phyloP scores from a whole-genome alignment of 257 asterid genomes.

The Phtheirospermum japonicum region DNA sequence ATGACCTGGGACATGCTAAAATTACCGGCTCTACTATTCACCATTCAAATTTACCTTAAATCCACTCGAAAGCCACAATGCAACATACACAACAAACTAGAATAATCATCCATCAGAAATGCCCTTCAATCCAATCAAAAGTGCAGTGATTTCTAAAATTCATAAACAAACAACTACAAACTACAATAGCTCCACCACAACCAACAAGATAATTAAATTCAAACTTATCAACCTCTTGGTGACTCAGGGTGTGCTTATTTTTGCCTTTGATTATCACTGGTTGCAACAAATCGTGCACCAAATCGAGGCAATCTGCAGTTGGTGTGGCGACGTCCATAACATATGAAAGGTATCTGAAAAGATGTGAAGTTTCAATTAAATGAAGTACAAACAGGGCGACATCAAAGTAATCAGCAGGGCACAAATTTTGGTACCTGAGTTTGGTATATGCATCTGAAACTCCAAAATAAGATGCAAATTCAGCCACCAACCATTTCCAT shows the following conservation, averaged over 20 bases:
- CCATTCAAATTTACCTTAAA: too few species aligned
- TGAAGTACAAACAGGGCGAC: neutral
- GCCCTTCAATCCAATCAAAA: neutral
- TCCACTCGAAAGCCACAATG: neutral
- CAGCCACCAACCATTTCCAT: slow-evolving; percentile 86
- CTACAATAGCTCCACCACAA: neutral
- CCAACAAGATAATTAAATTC: neutral
- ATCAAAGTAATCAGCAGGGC: slow-evolving; percentile 9
- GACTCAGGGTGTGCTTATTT: slow-evolving; percentile 67
- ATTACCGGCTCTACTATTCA: too few species aligned
- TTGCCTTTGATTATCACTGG: slow-evolving; percentile 76
- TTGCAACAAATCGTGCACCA: slow-evolving; percentile 70
- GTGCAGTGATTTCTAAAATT: neutral
- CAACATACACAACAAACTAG: neutral
- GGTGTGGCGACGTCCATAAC: slow-evolving; percentile 98
- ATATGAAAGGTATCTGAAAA: slow-evolving; percentile 78
- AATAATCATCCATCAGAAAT: neutral
- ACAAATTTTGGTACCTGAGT: slow-evolving; percentile 53
- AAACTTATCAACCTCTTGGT: slow-evolving; percentile 69
- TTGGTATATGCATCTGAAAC: slow-evolving; percentile 88
- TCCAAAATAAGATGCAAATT: slow-evolving; percentile 91
- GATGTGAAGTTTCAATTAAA: slow-evolving; percentile 2
- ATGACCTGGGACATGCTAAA: too few species aligned
- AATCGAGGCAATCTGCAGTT: slow-evolving; percentile 83
- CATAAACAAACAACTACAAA: neutral